Evolutionary conservation across 495 filamentous ascomycete genomes (phyloP), one percentile per base, ranked within the genome.

Genomic region (Durotheca rogersii): DNA sequence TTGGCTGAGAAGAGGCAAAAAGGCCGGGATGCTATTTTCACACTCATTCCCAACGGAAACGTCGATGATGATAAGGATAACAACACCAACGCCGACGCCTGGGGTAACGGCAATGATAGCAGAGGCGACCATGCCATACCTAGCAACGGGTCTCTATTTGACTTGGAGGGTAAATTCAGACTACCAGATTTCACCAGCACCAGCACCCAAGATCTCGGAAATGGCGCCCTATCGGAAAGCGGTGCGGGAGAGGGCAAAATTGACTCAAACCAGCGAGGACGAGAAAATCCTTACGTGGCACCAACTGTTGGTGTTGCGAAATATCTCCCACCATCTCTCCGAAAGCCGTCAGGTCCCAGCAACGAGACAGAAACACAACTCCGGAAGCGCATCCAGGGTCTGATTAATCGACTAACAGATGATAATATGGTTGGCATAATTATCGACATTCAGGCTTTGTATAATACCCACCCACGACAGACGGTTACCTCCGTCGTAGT

Each of bases 321-420:
- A 81, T 97, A 98, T 53, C 80, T 96, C 7, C 92, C 94, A 6
- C 93, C 92, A 7, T 93, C 89, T 7, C 71, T 93, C 21, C 83
- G 92, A 20, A 82, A 80, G 43, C 69, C 74, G 19, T 67, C 74
- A 0, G 71, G 78, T 7, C 81, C 81, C 1, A 83, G 87, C 39
- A 73, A 77, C 1, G 89, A 95, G 62, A 73, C 79, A 23, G 75
- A 88, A 6, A 74, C 76, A 4, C 82, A 85, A 15, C 68, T 98
- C 32, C 82, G 81, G 39, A 81, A 90, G 40, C 87, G 92, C 62
- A 79, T 86, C 11, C 89, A 96, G 55, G 93, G 93, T 65, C 76
- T 93, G 7, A 75, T 97, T 51, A 98, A 98, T 72, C 86, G 91
- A 60, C 70, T 98, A 32, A 95, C 94, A 1, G 91, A 96, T 63